Percentiles rank a stretch among this genome's conserved stretches.
phyloP scores from a whole-genome alignment of 2,329 filamentous ascomycete genomes.

The Zymoseptoria ardabiliae region DNA sequence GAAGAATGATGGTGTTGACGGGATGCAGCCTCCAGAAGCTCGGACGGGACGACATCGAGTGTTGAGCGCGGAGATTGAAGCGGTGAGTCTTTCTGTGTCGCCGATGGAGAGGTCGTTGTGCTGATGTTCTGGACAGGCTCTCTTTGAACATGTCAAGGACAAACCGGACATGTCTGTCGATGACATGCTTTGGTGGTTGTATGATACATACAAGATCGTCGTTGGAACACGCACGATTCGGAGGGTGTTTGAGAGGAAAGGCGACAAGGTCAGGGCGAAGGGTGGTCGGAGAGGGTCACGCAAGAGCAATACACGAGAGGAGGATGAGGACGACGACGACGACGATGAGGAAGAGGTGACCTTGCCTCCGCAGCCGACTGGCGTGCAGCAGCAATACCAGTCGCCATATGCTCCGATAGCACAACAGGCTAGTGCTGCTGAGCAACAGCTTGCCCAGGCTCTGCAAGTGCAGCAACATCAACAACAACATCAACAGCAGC shows the following conservation, averaged over 20 bases:
- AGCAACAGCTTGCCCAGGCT: slow-evolving; percentile 27
- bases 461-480: slow-evolving; percentile 10
- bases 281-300: slow-evolving; percentile 3
- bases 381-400: slow-evolving; percentile 20
- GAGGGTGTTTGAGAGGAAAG: slow-evolving; percentile 32
- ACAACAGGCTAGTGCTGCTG: slow-evolving; percentile 17
- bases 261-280: slow-evolving; percentile 23
- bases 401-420: slow-evolving; percentile 30
- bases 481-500: slow-evolving; percentile 10
- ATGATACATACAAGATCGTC: slow-evolving; percentile 31
- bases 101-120: background rate
- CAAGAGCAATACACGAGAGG: slow-evolving; percentile 16
- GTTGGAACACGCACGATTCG: slow-evolving; percentile 32
- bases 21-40: slow-evolving; percentile 26
- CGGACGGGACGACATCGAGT: slow-evolving; percentile 31
- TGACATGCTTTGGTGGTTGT: slow-evolving; percentile 34
- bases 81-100: slow-evolving; percentile 8
- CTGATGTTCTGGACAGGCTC: slow-evolving; percentile 17
- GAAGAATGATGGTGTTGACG: background rate
- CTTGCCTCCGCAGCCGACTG: slow-evolving; percentile 4
- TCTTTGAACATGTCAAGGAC: slow-evolving; percentile 30
- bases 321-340: slow-evolving; percentile 20
- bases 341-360: slow-evolving; percentile 11
- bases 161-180: slow-evolving; percentile 31
- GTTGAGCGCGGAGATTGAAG: slow-evolving; percentile 29